Conservation (phyloP, 2,329 filamentous ascomycete species). For the Onygenales sp. region DNA sequence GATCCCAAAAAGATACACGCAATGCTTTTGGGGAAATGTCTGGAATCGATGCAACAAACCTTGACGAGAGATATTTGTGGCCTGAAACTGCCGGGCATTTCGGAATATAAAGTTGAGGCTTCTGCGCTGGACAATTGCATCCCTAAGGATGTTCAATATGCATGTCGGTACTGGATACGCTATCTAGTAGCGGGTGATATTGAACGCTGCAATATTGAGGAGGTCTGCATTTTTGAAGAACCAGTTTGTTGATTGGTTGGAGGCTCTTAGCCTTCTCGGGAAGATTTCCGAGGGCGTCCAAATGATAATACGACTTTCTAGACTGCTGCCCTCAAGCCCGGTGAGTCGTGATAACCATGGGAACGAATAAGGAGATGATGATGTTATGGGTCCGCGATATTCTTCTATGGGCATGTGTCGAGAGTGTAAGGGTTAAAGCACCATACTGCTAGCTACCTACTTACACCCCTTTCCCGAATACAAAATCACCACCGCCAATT, state of each 20-base stretch:
- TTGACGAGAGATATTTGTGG: slow-evolving; percentile 7
- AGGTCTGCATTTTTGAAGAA: neutral
- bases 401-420: too few relatives aligned
- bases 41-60: slow-evolving; percentile 8
- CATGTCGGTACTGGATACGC: slow-evolving; percentile 16
- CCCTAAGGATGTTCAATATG: slow-evolving; percentile 13
- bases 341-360: too few relatives aligned
- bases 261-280: neutral
- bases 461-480: too few relatives aligned
- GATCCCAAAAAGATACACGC: slow-evolving; percentile 20
- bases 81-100: neutral
- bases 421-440: too few relatives aligned
- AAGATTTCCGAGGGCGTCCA: neutral
- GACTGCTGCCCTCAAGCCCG: neutral
- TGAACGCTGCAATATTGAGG: neutral
- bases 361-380: too few relatives aligned
- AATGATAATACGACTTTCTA: neutral
- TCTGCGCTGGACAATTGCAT: slow-evolving; percentile 7
- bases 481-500: too few relatives aligned
- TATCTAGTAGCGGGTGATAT: slow-evolving; percentile 10
- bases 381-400: too few relatives aligned
- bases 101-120: neutral
- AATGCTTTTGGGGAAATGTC: slow-evolving; percentile 17
- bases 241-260: neutral
- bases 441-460: too few relatives aligned